These are phyloP conservation scores for Lipomyces orientalis DNA, from an alignment of 805 yeast genomes.

Conservation along the genomic window DNA sequence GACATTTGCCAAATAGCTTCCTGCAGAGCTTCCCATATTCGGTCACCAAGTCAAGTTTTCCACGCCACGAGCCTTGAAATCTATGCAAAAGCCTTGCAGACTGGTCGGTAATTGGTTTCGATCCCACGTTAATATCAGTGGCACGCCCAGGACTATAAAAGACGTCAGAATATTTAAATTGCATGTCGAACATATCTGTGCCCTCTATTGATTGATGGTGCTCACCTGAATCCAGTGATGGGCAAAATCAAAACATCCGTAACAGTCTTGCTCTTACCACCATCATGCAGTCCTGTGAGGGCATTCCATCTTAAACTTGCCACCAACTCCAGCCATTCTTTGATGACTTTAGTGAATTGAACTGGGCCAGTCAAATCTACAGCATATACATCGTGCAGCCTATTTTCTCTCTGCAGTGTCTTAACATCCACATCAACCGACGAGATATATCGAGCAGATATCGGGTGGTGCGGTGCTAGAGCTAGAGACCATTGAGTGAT, in stretches of 20 bases:
- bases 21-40: conserved; percentile 4
- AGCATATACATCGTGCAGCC: conserved; percentile 2
- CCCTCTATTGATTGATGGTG: not conserved
- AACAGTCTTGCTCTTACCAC: conserved; percentile 10
- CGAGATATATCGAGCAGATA: not conserved
- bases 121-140: not conserved
- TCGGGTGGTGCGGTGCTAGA: conserved; percentile 9
- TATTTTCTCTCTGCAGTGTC: not conserved
- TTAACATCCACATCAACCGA: not conserved
- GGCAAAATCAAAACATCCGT: not conserved
- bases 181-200: not conserved
- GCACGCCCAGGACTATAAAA: conserved; percentile 3
- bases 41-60: not conserved
- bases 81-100: conserved; percentile 4
- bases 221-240: conserved; percentile 6
- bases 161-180: not conserved
- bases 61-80: conserved; percentile 12
- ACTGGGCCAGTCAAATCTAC: conserved; percentile 13
- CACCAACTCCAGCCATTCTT: conserved; percentile 6
- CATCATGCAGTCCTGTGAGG: conserved; percentile 6
- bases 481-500: conserved; percentile 11
- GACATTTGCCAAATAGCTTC: not conserved
- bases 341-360: conserved; percentile 5
- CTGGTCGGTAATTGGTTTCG: conserved; percentile 7
- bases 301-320: conserved; percentile 9